These are phyloP conservation scores for Kluyveromyces sp. DNA, from an alignment of 1,139 yeast species.

Conservation along the genomic window DNA sequence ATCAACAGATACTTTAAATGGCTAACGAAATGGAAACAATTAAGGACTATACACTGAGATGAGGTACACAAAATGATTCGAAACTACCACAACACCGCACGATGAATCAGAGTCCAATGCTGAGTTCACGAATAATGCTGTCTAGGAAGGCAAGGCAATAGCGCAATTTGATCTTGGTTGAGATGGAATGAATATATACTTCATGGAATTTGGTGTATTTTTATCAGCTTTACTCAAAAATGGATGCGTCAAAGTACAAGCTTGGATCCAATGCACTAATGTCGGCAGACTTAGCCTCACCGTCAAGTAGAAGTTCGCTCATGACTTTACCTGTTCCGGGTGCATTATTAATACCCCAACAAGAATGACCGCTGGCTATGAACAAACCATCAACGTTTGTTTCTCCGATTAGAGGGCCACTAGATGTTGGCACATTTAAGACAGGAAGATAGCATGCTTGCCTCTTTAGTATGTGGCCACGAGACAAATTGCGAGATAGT, in stretches of 20 bases:
- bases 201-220: neutral
- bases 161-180: too few species aligned
- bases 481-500: constrained; percentile 60
- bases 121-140: too few species aligned
- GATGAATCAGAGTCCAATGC: too few species aligned
- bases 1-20: neutral
- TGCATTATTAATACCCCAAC: constrained; percentile 98
- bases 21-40: neutral
- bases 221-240: constrained; percentile 17
- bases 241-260: constrained; percentile 68
- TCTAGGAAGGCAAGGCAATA: too few species aligned
- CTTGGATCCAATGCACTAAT: constrained; percentile 79
- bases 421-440: constrained; percentile 80
- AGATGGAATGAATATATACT: neutral
- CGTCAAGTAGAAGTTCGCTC: constrained; percentile 83
- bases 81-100: too few species aligned
- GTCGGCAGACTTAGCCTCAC: constrained; percentile 72
- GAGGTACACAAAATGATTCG: neutral
- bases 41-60: neutral
- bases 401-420: constrained; percentile 92
- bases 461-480: constrained; percentile 71
- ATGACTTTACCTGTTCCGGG: constrained; percentile 92
- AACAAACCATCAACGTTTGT: constrained; percentile 75
- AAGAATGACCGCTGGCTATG: constrained; percentile 89
- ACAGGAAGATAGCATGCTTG: constrained; percentile 97